Percentiles rank a stretch among this genome's conserved stretches.
Evolutionary conservation across 345 rosid genomes (phyloP).

Genomic region (Aurinia saxatilis): DNA sequence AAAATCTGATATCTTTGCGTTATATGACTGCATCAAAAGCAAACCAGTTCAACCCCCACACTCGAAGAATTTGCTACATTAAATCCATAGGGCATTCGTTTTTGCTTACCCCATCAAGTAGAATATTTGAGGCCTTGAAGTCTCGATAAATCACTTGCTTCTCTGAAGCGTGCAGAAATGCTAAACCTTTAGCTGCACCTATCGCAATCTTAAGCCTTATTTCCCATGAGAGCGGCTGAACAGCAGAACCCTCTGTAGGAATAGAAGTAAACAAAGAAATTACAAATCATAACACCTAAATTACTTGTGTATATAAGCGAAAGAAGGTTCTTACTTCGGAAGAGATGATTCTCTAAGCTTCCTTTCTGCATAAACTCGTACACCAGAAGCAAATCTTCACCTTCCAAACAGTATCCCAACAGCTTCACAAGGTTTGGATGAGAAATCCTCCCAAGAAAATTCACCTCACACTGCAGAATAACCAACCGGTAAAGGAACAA

Average conservation of each 20-base stretch:
- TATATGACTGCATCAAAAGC: conserved; percentile 52
- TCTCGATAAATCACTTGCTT: conserved; percentile 88
- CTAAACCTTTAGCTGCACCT: conserved; percentile 82
- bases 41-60: background rate
- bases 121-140: conserved; percentile 87
- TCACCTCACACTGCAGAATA: conserved; percentile 61
- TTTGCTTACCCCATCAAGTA: conserved; percentile 72
- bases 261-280: background rate
- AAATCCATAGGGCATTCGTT: background rate
- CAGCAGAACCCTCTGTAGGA: conserved; percentile 60
- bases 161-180: conserved; percentile 71
- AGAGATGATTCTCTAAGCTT: conserved; percentile 89
- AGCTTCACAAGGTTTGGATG: conserved; percentile 88
- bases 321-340: conserved; percentile 51
- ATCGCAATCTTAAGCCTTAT: conserved; percentile 64
- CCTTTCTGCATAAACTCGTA: conserved; percentile 94
- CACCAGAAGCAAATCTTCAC: conserved; percentile 70
- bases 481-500: background rate
- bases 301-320: background rate
- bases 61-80: background rate
- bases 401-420: conserved; percentile 78
- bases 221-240: conserved; percentile 78
- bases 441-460: conserved; percentile 75
- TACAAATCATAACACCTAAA: background rate
- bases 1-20: conserved; percentile 87